Evolutionary conservation across 2,329 filamentous ascomycete species (phyloP).

Genomic region (Phyllosticta citriasiana): DNA sequence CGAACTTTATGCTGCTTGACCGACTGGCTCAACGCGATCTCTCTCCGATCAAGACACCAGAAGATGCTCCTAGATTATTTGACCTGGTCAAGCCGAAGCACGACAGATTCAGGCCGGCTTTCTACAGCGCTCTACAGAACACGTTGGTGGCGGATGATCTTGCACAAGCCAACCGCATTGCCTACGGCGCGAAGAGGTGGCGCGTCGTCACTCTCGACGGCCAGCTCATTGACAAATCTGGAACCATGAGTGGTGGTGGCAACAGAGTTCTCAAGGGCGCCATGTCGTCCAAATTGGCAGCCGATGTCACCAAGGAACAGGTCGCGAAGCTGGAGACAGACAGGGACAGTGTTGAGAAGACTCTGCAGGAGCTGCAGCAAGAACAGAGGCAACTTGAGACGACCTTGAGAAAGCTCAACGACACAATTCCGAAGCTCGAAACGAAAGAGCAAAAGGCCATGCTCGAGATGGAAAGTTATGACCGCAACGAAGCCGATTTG

Average conservation of each 20-base stretch:
- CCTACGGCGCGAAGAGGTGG: conserved; percentile 89
- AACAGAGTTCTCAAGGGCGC: conserved; percentile 80
- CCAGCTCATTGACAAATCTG: conserved; percentile 93
- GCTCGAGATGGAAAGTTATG: conserved; percentile 76
- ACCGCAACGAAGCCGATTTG: conserved; percentile 73
- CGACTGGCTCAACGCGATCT: conserved; percentile 72
- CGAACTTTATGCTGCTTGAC: conserved; percentile 94
- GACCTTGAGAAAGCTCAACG: conserved; percentile 59
- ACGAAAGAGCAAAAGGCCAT: conserved; percentile 85
- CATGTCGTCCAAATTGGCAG: conserved; percentile 94
- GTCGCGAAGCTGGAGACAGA: conserved; percentile 80
- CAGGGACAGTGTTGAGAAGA: conserved; percentile 72
- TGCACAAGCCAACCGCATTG: conserved; percentile 93
- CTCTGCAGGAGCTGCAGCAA: conserved; percentile 76
- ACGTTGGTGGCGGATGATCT: conserved; percentile 88
- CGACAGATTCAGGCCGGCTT: conserved; percentile 76
- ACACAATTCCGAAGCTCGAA: conserved; percentile 73
- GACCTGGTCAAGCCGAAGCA: conserved; percentile 87
- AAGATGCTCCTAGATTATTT: conserved; percentile 84
- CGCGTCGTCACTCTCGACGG: conserved; percentile 92
- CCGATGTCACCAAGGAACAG: conserved; percentile 78
- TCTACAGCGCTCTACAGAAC: conserved; percentile 91
- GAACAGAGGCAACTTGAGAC: conserved; percentile 72
- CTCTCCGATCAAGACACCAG: conserved; percentile 73
- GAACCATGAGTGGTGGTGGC: conserved; percentile 97